Base-by-base conservation (phyloP, 495 filamentous ascomycete species). In the Talaromyces stipitatus region DNA sequence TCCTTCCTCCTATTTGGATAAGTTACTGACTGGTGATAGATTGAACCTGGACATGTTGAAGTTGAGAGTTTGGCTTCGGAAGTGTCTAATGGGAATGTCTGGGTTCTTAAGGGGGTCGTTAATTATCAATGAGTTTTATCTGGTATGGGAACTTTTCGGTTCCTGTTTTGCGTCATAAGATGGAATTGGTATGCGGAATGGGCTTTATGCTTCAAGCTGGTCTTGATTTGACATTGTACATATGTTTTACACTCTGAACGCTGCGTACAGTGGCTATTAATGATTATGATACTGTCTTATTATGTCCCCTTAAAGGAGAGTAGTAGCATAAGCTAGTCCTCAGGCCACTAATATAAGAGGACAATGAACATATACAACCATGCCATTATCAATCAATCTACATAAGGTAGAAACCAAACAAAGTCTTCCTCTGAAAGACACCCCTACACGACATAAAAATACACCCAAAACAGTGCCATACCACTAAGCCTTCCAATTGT, bases 41-140 rank as follows among this genome's bases (percentile, higher is more conserved):
- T 96, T 24, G 84, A 91, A 76, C 91, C 91, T 2, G 85, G 83
- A 2, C 78, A 82, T 58, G 81, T 96, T 24, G 82, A 90, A 64
- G 87, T 96, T 16, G 79, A 83, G 28, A 82, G 74, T 50, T 69
- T 95, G 55, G 85, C 83, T 0, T 82, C 85, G 63, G 75, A 78
- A 51, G 91, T 95, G 23, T 79, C 82, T 3, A 97, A 97, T 69
- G 92, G 92, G 16, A 87, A 97, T 68, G 83, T 96, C 27, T 90
- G 86, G 87, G 78, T 89, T 16, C 62, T 91, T 38, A 86, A 87
- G 55, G 72, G 72, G 3, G 85, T 85, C 29, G 72, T 88, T 45
- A 88, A 87, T 56, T 88, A 88, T 38, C 61, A 30, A 43, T 59
- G 54, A 38, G 3, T 36, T n/a, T n/a, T n/a, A n/a, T n/a, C n/a